Base-by-base conservation (phyloP, 805 yeast genomes). In the Kodamaea sagamina region DNA sequence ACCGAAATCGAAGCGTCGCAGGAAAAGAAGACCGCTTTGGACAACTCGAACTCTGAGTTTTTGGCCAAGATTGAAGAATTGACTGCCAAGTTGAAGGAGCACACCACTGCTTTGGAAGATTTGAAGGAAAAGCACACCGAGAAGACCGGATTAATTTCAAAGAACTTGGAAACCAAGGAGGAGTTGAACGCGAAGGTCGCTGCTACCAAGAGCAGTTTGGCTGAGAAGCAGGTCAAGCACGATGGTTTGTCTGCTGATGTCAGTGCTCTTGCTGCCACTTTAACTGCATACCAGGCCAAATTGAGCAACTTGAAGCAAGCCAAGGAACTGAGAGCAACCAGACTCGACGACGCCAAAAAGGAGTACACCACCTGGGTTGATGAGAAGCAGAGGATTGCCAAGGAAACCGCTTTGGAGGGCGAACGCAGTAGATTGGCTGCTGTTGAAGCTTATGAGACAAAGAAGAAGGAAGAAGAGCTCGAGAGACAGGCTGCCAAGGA, bases 241-340 rank as follows among this genome's bases (percentile, higher is more conserved):
- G 62, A 56, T 22, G 57, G 55, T 24, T 61, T 77, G 43, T 51
- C 61, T 6, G 66, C 65, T 11, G 81, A 77, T 53, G 71, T 77
- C 38, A 72, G 68, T 34, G 59, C 63, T 13, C 61, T 78, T 47
- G 66, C 68, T 27, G 59, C 65, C 7, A 65, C 71, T 37, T 65
- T 77, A 17, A 69, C 67, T 34, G 72, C 75, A 2, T 78, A 73
- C 53, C 61, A 71, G 18, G 62, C 76, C 22, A 73, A 73, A 48
- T 62, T 77, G 46, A 51, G 61, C 10, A 46, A 58, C 25, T 63
- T 77, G 52, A 58, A 59, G 31, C 41, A 61, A 28, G 78, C 69
- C 28, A 71, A 68, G 51, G 68, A 63, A 27, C 54, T 48, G 19
- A 62, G 77, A 43, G 51, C 53, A 2, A 39, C 47, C 1, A 66